A percentile compares a stretch with the other conserved stretches of the same genome.
These are phyloP conservation scores for Colletotrichum navitas DNA, from an alignment of 2,329 filamentous ascomycete species.

Conservation along the genomic window DNA sequence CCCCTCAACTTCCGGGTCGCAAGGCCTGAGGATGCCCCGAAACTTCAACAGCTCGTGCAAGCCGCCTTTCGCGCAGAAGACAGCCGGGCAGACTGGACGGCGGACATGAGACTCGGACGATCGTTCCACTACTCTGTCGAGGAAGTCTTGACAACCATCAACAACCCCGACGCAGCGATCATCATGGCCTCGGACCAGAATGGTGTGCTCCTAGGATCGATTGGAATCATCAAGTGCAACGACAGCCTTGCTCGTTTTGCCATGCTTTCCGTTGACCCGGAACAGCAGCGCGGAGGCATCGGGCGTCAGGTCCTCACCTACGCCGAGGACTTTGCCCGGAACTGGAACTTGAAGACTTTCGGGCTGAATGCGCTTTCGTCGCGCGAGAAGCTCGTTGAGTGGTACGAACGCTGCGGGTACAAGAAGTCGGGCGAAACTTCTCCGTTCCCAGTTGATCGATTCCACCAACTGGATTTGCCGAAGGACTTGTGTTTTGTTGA, in stretches of 20 bases:
- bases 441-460: constrained; percentile 49
- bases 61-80: constrained; percentile 57
- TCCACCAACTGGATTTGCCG: constrained; percentile 41
- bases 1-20: constrained; percentile 54
- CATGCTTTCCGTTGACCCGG: constrained; percentile 52
- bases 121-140: constrained; percentile 45
- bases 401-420: constrained; percentile 54
- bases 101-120: constrained; percentile 48
- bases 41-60: constrained; percentile 54
- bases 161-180: constrained; percentile 46
- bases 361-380: constrained; percentile 52
- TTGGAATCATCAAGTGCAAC: constrained; percentile 45
- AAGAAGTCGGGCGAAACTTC: constrained; percentile 50
- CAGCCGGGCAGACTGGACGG: constrained; percentile 52
- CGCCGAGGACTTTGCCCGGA: constrained; percentile 50
- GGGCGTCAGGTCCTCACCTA: constrained; percentile 50
- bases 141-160: constrained; percentile 47
- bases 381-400: constrained; percentile 50
- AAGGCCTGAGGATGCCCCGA: constrained; percentile 51
- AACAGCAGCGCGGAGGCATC: constrained; percentile 49
- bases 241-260: constrained; percentile 49
- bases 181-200: constrained; percentile 47
- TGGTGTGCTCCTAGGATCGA: constrained; percentile 46
- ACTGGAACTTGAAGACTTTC: constrained; percentile 48
- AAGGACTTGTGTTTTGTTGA: constrained; percentile 53